Percentiles rank a stretch among this genome's conserved stretches.
phyloP scores from a whole-genome alignment of 225 moss, liverwort and hornwort species.

The Marchantia polymorpha region DNA sequence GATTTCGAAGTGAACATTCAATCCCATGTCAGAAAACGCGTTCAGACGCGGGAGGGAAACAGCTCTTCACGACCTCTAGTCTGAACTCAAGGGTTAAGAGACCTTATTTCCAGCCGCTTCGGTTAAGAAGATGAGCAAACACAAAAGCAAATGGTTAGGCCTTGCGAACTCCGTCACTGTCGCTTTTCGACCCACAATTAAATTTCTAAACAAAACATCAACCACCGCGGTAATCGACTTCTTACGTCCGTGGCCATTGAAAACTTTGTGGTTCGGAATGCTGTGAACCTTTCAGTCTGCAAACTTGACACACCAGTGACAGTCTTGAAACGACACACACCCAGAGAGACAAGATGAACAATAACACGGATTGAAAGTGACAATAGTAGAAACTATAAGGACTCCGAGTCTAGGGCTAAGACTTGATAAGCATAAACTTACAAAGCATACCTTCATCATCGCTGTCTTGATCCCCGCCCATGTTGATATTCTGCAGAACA shows the following conservation, averaged over 20 bases:
- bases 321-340: no score
- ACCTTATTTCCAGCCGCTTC: background rate
- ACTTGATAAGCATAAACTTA: conserved; percentile 45
- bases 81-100: background rate
- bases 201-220: no score
- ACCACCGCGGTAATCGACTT: no score
- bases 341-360: no score
- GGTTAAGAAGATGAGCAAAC: no score
- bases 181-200: background rate
- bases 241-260: no score
- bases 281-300: no score
- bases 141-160: background rate
- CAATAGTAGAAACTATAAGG: no score
- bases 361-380: no score
- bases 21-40: background rate
- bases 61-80: background rate
- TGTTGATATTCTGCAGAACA: conserved; percentile 43
- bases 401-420: conserved; percentile 20
- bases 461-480: conserved; percentile 51
- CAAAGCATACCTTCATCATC: conserved; percentile 69
- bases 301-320: no score
- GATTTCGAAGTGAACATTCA: background rate
- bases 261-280: no score
- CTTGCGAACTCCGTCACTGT: background rate
- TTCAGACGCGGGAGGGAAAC: background rate